Percentiles rank a stretch among this genome's conserved stretches.
These are phyloP conservation scores for Crotalaria pallida DNA, from an alignment of 306 rosid species.

Conservation along the genomic window DNA sequence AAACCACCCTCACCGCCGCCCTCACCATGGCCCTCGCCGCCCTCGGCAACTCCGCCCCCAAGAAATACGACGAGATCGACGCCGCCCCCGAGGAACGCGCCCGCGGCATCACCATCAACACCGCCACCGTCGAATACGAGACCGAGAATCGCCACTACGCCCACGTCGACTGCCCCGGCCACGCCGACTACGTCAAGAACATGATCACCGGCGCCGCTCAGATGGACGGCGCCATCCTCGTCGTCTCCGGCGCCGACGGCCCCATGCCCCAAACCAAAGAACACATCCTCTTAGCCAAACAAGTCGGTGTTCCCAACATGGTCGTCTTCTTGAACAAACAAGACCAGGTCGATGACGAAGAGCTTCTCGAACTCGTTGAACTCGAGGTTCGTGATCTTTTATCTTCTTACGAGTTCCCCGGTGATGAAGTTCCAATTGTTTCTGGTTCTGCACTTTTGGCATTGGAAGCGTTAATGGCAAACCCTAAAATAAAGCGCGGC, in stretches of 20 bases:
- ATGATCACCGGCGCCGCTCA: constrained; percentile 86
- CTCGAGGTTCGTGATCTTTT: constrained; percentile 81
- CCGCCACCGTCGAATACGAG: constrained; percentile 93
- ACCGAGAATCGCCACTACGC: constrained; percentile 87
- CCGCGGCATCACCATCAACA: constrained; percentile 86
- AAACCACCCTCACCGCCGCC: constrained; percentile 87
- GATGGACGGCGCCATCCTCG: constrained; percentile 84
- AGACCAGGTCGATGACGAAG: constrained; percentile 88
- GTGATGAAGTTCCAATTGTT: constrained; percentile 73
- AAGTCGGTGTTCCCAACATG: constrained; percentile 80
- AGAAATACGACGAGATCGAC: constrained; percentile 82
- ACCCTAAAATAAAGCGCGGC: constrained; percentile 56
- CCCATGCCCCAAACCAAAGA: constrained; percentile 88
- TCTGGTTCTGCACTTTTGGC: constrained; percentile 80
- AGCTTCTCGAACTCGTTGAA: constrained; percentile 74
- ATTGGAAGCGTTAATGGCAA: constrained; percentile 69
- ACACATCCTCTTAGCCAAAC: constrained; percentile 74
- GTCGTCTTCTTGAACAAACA: constrained; percentile 75
- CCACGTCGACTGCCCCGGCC: constrained; percentile 82
- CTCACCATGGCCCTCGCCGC: constrained; percentile 83
- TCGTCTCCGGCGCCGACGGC: constrained; percentile 75
- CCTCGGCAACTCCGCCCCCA: constrained; percentile 55
- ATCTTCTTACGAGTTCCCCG: constrained; percentile 72
- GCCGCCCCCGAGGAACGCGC: constrained; percentile 88
- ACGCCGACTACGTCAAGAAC: constrained; percentile 74